Base-by-base conservation (phyloP, 2,329 filamentous ascomycete genomes). In the Neofusicoccum ribis region DNA sequence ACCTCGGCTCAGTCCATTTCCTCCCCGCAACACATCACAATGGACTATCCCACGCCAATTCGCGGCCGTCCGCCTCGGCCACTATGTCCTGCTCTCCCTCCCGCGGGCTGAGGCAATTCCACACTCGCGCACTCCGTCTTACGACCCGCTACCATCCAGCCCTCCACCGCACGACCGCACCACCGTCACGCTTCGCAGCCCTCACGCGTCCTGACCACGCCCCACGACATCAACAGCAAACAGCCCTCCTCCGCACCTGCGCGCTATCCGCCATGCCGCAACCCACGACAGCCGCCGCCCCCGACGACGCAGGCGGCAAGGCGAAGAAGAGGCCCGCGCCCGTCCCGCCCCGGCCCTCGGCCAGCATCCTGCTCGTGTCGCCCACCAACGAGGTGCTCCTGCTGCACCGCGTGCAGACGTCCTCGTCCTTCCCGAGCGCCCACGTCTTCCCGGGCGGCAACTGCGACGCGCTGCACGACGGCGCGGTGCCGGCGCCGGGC, bases 361-460 rank as follows among this genome's bases (percentile, higher is more conserved):
- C 67, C 66, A 96, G 92, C 70, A 88, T 98, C 52, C 82, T 98
- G 39, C 84, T 98, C 14, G 82, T 99, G 54, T 97, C 95, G 0
- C 90, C 93, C 0, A 83, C 85, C 59, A 97, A 98, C 76, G 88
- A 97, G 76, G 87, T 98, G 52, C 85, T 99, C 0, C 87, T 98
- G 17, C 87, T 98, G 8, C 93, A 93, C 76, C 89, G 95, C 68
- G 92, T 96, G 2, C 85, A 89, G 69, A 92, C 90, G 1, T 95
- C 92, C 0, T 88, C 86, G 1, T 90, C 93, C 2, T 98, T 97
- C 73, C 87, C 94, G 3, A 94, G 92, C 0, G 95, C 94, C 0
- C 93, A 98, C 74, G 95, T 99, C 67, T 99, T 99, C 70, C 94
- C 95, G 0, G 95, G 95, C 39, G 95, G 95, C 5, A 93, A 93